phyloP scores from a whole-genome alignment of 306 rosid genomes.

The Prunus mira region DNA sequence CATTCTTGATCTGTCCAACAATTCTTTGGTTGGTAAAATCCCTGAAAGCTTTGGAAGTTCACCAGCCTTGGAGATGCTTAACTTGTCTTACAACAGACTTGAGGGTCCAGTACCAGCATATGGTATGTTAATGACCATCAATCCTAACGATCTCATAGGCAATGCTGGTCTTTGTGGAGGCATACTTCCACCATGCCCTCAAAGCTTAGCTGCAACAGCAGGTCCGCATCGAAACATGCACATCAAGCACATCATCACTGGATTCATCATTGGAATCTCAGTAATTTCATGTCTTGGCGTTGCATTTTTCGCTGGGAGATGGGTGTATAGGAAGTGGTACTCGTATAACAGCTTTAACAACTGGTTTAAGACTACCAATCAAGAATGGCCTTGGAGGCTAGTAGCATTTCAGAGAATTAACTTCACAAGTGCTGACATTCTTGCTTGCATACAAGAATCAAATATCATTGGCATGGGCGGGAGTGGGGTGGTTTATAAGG shows the following conservation, averaged over 20 bases:
- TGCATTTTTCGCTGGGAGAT: slow-evolving; percentile 45
- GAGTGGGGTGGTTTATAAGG: slow-evolving; percentile 85
- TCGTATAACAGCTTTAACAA: slow-evolving; percentile 49
- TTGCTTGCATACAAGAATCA: slow-evolving; percentile 61
- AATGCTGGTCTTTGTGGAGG: slow-evolving; percentile 81
- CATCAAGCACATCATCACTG: slow-evolving; percentile 39
- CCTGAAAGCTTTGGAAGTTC: slow-evolving; percentile 73
- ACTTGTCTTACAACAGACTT: slow-evolving; percentile 79
- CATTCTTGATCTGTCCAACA: slow-evolving; percentile 77
- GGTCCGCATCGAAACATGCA: slow-evolving; percentile 30
- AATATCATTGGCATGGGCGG: slow-evolving; percentile 84
- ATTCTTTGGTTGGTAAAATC: slow-evolving; percentile 57
- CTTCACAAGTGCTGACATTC: slow-evolving; percentile 71
- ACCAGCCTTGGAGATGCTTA: slow-evolving; percentile 73
- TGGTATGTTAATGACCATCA: slow-evolving; percentile 57
- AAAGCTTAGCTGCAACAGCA: slow-evolving; percentile 22
- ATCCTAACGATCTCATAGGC: slow-evolving; percentile 63
- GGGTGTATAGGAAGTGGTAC: slow-evolving; percentile 52
- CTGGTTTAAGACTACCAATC: slow-evolving; percentile 49
- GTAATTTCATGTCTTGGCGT: slow-evolving; percentile 47
- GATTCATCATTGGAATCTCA: slow-evolving; percentile 54
- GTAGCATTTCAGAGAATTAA: slow-evolving; percentile 85
- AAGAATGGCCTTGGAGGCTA: slow-evolving; percentile 88
- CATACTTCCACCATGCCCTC: slow-evolving; percentile 71
- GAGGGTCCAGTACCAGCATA: slow-evolving; percentile 80